Evolutionary conservation across 352 stramenopile species (phyloP), one percentile per base, ranked within the genome.

Genomic region (Elongisporangium undulatum): DNA sequence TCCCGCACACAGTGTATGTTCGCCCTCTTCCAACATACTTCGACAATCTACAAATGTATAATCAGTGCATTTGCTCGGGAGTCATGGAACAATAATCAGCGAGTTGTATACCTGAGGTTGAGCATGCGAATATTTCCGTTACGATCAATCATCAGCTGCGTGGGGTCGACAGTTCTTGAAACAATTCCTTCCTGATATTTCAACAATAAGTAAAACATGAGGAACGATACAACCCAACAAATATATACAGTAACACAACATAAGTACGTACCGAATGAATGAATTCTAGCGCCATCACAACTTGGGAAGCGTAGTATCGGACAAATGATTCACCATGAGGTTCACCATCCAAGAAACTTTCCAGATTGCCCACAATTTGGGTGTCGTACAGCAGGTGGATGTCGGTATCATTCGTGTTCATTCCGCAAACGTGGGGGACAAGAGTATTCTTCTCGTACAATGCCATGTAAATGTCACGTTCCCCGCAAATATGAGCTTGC

Each of bases 1-100:
- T 95, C 34, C 86, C 86, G 56, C 86, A 95, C 4, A 95, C 84
- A 34, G 86, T 95, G 69, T 92, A 95, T 2, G 86, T 95, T 53
- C 86, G 69, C 39, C 86, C 84, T 48, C 82, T 71, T 50, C 86
- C 86, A 66, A 95, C 80, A 58, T 95, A 95, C 66, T 95, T 95
- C 4, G 84, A 89, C 26, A 93, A 64, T 67, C 85, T 92, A 51
- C 4, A 53, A 4, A 26, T 68, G 58, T 53, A 22, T 49, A 20
- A 52, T 49, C 16, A 6, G 49, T 29, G 10, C 41, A 38, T 34
- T 3, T 23, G 6, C 4, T 29, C 54, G 48, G 7, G 17, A 49
- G 48, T 16, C 15, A 22, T 48, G 12, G n/a, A 12, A 23, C 22
- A 48, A 17, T 29, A 54, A 34, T 26, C 7, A 55, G 20, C 49